phyloP scores from a whole-genome alignment of 2,329 filamentous ascomycete genomes.

The Emergomyces africanus region DNA sequence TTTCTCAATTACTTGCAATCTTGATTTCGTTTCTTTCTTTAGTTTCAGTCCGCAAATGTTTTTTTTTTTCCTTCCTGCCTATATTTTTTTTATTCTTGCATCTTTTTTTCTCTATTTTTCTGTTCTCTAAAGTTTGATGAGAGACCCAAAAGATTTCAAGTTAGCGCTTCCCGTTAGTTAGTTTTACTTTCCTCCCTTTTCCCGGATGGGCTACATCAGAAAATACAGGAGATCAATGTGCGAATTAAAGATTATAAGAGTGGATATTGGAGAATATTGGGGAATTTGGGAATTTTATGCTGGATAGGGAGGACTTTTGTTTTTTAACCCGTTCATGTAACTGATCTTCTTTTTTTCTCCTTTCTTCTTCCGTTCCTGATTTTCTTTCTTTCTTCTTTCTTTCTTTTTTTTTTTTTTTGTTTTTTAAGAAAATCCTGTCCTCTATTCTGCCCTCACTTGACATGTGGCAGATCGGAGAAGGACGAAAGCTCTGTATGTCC shows the following conservation, averaged over 20 bases:
- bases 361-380: neutral
- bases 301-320: neutral
- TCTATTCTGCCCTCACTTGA: neutral
- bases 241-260: neutral
- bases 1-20: neutral
- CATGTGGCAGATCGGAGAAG: neutral
- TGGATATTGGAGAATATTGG: constrained; percentile 1
- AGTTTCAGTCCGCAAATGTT: neutral
- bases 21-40: neutral
- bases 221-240: neutral
- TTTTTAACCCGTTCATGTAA: neutral
- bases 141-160: neutral
- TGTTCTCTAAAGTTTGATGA: neutral
- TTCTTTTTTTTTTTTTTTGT: neutral
- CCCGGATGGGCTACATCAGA: neutral
- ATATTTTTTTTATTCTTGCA: neutral
- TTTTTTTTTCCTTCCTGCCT: neutral
- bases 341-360: neutral
- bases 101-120: neutral
- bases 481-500: neutral
- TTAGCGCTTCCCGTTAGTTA: neutral
- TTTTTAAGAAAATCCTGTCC: neutral
- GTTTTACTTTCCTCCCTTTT: neutral
- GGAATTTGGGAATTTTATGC: neutral
- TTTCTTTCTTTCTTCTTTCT: neutral